Base-by-base conservation (phyloP, 495 filamentous ascomycete genomes). In the Clavariopsis aquatica region DNA sequence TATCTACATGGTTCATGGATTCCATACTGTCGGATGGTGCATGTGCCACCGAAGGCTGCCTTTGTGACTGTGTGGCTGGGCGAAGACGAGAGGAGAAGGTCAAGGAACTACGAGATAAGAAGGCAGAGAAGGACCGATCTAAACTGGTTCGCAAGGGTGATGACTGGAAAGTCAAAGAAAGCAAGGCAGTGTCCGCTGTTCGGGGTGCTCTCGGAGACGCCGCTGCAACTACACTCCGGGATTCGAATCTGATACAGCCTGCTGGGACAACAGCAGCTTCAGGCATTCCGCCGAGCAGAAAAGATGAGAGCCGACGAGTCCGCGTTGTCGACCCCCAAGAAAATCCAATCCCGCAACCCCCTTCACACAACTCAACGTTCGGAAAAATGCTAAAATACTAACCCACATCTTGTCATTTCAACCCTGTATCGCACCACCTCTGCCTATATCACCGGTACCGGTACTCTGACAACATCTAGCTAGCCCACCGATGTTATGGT, bases 41-140 rank as follows among this genome's bases (percentile, higher is more conserved):
- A 5, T 78, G 76, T 69, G 65, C 72, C 3, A 75, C 69, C 2
- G 69, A 71, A 38, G 74, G 73, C 10, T 78, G 76, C 54, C 55
- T 72, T 2, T 76, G 74, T 36, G 71, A 73, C 36, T 78, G 76
- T 53, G 69, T 71, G 4, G 34, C 19, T 6, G 74, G 74, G 5
- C 15, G 27, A 19, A 34, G 69, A 52, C 55, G 69, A 17, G 73
- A 70, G 22, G 62, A 65, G 24, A 66, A 65, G 52, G 24, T 58
- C 57, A 52, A 46, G 28, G 53, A 58, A 57, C 26, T 59, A 13
- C 34, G 60, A 17, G 45, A 36, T 46, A 51, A 47, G 31, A 70
- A 72, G 52, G 55, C 57, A 19, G 58, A 66, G 57, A 70, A 70
- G 53, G 66, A 68, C 20, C 13, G 24, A 38, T 29, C 31, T 28